Base-by-base conservation (phyloP, 768 basidiomycete genomes). In the Cystofilobasidium bisporidii region DNA sequence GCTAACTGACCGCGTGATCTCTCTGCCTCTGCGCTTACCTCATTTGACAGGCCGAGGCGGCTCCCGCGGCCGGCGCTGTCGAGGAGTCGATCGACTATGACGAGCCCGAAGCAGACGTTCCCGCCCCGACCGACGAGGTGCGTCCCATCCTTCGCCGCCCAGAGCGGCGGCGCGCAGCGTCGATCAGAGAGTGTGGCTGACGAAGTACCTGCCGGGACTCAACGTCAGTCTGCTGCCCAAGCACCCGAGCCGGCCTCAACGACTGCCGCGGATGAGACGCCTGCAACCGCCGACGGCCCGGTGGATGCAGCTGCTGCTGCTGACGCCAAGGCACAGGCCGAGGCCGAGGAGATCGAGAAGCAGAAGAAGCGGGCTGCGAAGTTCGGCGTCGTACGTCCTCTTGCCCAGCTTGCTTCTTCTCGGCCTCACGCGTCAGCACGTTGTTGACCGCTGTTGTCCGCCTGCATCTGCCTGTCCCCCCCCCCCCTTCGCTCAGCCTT, bases 351-450 rank as follows among this genome's bases (percentile, higher is more conserved):
- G 26, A 59, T 68, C 26, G 67, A 68, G 50, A 56, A 47, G 30
- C 61, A 63, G 61, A 68, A 68, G 67, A 36, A 43, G 17, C 47
- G 67, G 36, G 67, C 67, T 17, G 67, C 61, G 18, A 41, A 61
- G 24, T 68, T 68, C 55, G 67, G 67, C 43, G 53, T 68, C 32
- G 67, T 68, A 30, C 50, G 67, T 50, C 43, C 47, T 30, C 38
- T 43, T 43, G 36, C 41, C 45, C 30, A 6, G 22, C 5, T 43
- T 45, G 20, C 20, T n/a, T n/a, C n/a, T n/a, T n/a, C n/a, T n/a
- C n/a, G n/a, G n/a, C n/a, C n/a, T n/a, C n/a, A n/a, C n/a, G n/a
- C n/a, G n/a, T n/a, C n/a, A n/a, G n/a, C n/a, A n/a, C n/a, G n/a
- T n/a, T n/a, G n/a, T n/a, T n/a, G n/a, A n/a, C n/a, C n/a, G n/a